Conservation (phyloP, 139 green algal genomes). For the Zygnema cylindricum region DNA sequence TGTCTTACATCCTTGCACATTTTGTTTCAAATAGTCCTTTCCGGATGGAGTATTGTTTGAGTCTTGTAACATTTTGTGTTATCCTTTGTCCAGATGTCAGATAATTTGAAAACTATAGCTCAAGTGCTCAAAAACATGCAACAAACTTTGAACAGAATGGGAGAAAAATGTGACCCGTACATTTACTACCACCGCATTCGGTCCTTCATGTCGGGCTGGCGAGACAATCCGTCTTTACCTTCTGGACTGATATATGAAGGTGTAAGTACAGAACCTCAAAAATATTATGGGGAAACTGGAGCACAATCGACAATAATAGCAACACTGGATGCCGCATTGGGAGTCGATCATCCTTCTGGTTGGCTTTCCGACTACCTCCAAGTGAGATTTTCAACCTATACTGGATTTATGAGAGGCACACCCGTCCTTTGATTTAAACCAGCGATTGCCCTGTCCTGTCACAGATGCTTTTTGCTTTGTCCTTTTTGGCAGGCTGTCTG, state of each 20-base stretch:
- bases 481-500: no score
- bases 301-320: neutral
- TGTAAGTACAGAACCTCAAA: neutral
- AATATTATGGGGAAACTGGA: neutral
- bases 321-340: neutral
- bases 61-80: no score
- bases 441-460: no score
- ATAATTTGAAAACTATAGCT: neutral
- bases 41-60: no score
- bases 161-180: neutral
- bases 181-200: neutral
- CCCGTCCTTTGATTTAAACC: no score
- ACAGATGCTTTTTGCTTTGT: no score
- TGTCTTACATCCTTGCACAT: no score
- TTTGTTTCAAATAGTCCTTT: no score
- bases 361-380: conserved; percentile 14
- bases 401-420: no score
- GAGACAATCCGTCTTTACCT: neutral
- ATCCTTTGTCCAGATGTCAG: neutral
- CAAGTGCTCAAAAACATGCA: neutral
- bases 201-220: neutral
- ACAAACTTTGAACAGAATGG: neutral
- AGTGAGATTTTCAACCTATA: no score
- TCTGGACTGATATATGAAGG: neutral
- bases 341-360: neutral